A percentile compares a stretch with the other conserved stretches of the same genome.
phyloP scores from a whole-genome alignment of 331 rosid species.

The Arachis monticola region DNA sequence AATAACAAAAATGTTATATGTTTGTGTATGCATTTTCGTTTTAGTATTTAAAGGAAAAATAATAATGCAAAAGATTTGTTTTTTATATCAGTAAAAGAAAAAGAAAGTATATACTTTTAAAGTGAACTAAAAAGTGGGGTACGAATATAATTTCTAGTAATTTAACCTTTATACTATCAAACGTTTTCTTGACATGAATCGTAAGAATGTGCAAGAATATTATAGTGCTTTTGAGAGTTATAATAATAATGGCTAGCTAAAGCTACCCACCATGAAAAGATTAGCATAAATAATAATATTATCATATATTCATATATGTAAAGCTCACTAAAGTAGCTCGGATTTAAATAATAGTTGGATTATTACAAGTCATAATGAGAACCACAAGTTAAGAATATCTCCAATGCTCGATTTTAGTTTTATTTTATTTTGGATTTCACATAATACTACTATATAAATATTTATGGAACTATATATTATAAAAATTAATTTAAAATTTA shows the following conservation, averaged over 20 bases:
- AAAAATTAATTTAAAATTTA: too few species aligned
- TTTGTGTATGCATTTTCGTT: too few species aligned
- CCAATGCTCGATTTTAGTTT: too few species aligned
- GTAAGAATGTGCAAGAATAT: conserved; percentile 56
- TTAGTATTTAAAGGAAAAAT: too few species aligned
- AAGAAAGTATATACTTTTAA: too few species aligned
- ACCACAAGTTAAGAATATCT: conserved; percentile 19
- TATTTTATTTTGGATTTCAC: too few species aligned
- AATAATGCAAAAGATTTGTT: too few species aligned
- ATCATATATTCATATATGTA: conserved; percentile 45
- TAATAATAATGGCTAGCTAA: conserved; percentile 64
- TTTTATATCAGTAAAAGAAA: too few species aligned
- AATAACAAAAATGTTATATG: too few species aligned
- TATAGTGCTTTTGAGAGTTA: conserved; percentile 72
- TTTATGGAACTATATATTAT: too few species aligned
- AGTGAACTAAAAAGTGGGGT: too few species aligned
- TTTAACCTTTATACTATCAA: not conserved
- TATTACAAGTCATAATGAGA: conserved; percentile 57
- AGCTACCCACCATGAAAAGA: conserved; percentile 53
- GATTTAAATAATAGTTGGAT: conserved; percentile 52
- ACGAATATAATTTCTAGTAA: conserved; percentile 43
- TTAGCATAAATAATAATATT: conserved; percentile 50
- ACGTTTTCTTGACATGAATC: conserved; percentile 44
- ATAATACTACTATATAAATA: too few species aligned
- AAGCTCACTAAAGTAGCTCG: conserved; percentile 56